Base-by-base conservation (phyloP, 352 stramenopile genomes). In the Globisporangium parvum region DNA sequence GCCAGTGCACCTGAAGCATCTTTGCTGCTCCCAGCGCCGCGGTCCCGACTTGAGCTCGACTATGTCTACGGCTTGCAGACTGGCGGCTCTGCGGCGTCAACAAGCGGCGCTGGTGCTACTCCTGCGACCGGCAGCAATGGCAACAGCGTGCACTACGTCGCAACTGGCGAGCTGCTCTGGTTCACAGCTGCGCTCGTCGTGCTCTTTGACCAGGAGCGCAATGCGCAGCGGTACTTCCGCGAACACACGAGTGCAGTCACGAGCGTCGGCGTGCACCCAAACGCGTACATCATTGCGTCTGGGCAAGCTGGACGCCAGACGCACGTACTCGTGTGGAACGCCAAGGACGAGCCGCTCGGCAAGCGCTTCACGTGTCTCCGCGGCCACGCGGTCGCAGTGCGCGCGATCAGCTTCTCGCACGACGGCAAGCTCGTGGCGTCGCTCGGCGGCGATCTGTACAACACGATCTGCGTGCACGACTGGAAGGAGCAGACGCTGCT, bases 401-500 rank as follows among this genome's bases (percentile, higher is more conserved):
- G 75, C 2, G 78, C 66, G 1, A 80, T 90, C 45, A 87, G 71
- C 51, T 87, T 88, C 53, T 88, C 75, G 6, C 75, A 90, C 51
- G 77, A 90, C 49, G 80, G 80, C 10, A 87, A 86, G 51, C 48
- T 90, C 2, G 54, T 88, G 24, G 77, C 73, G 47, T 90, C 80
- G 11, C 59, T 90, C 18, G 77, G 80, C 21, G 73, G 73, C 9
- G 80, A 90, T 45, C 76, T 90, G 66, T 90, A 83, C 72, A 90
- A 90, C 28, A 86, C 80, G 17, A 86, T 90, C 48, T 90, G 75
- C 26, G 60, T 90, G 40, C 77, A 90, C 63, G 75, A 88, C 59
- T 90, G 80, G 80, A 73, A 77, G 37, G 69, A 83, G 2, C 70
- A 86, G 41, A 80, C 62, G 18, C 51, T 86, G 17, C 59, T 90